These are phyloP conservation scores for Tulasnella sp. DNA, from an alignment of 768 basidiomycete species.

Conservation along the genomic window DNA sequence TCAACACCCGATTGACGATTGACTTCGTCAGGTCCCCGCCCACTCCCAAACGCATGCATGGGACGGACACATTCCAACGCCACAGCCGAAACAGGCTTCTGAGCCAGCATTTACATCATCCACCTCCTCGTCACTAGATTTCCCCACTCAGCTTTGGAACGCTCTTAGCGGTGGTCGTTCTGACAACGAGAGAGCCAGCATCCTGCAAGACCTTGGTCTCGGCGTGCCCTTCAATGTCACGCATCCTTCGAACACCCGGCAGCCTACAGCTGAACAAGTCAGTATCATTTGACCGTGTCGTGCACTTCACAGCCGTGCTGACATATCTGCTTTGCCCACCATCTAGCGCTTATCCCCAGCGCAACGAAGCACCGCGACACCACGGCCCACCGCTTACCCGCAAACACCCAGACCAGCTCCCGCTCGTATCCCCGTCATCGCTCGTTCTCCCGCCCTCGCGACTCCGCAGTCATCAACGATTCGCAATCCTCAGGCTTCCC, in stretches of 20 bases:
- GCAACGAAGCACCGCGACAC: neutral
- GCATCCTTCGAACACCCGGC: neutral
- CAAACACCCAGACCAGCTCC: neutral
- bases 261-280: neutral
- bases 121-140: neutral
- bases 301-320: neutral
- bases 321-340: neutral
- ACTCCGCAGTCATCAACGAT: neutral
- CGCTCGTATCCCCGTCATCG: neutral
- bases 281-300: neutral
- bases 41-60: neutral
- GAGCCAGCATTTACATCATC: neutral
- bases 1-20: neutral
- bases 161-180: slow-evolving; percentile 14
- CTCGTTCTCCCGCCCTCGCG: neutral
- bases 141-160: neutral
- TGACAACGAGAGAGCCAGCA: slow-evolving; percentile 4
- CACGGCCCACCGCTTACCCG: neutral
- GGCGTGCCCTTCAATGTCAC: neutral
- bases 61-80: neutral
- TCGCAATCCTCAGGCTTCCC: neutral
- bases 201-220: neutral
- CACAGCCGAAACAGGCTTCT: neutral
- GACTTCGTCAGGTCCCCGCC: neutral
- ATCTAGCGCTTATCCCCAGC: neutral